Evolutionary conservation across 2,329 filamentous ascomycete genomes (phyloP), one percentile per base, ranked within the genome.

Genomic region (Grosmannia clavigera): DNA sequence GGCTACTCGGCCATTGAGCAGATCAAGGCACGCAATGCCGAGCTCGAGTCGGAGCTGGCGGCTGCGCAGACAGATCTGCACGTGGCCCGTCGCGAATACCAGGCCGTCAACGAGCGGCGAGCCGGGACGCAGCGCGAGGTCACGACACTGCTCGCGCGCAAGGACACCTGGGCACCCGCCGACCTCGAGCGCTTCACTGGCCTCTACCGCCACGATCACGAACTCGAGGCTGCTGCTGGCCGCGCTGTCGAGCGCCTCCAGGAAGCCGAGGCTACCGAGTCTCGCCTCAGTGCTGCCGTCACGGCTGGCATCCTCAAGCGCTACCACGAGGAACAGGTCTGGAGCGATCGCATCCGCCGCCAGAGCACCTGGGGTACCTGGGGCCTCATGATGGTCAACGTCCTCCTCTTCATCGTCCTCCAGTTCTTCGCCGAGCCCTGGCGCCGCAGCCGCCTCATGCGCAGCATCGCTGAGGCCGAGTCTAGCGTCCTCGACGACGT

Each of bases 281-380:
- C 96, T 73, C 85, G 88, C 63, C 81, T 91, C 0, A 82, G 85
- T 60, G 82, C 85, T 58, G 82, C 85, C 67, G 76, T 99, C 59
- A 92, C 88, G 70, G 85, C 87, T 63, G 85, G 86, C 57, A 96
- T 97, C 67, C 77, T 96, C 58, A 88, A 88, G 63, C 84, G 95
- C 62, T 99, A 99, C 73, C 94, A 99, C 72, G 94, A 99, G 75
- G 94, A 99, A 76, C 94, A 99, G 76, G 95, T 99, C 60, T 99
- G 94, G 94, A 95, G 90, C 69, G 94, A 99, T 71, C 92, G 95
- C 67, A 99, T 99, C 70, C 81, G 94, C 43, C 81, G 94, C 65
- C 96, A 96, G 79, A 94, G 88, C 71, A 99, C 94, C 0, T 99
- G 94, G 94, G 92, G 95, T 43, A 99, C 94, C 0, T 97, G 95